Evolutionary conservation across 1,284 basidiomycete genomes (phyloP).

Genomic region (Malassezia brasiliensis): DNA sequence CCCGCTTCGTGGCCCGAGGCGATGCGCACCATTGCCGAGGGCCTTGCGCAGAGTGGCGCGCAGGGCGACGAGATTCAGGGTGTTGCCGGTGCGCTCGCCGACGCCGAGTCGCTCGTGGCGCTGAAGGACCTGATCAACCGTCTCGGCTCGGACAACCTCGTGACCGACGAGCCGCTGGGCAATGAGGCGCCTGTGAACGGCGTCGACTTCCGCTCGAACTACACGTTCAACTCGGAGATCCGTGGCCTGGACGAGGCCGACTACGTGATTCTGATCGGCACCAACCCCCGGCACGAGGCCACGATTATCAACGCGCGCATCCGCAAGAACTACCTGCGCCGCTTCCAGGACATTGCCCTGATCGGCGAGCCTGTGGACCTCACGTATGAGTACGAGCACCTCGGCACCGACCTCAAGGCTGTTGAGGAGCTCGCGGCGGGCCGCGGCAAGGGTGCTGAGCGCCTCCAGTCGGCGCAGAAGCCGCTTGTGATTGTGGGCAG

Average conservation of each 20-base stretch:
- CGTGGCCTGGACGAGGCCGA: conserved; percentile 85
- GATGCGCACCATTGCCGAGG: conserved; percentile 66
- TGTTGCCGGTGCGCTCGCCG: conserved; percentile 81
- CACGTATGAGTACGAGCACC: conserved; percentile 83
- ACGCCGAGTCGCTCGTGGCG: conserved; percentile 84
- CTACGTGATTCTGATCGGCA: conserved; percentile 84
- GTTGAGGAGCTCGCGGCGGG: conserved; percentile 64
- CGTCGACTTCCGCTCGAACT: conserved; percentile 87
- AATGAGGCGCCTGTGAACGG: conserved; percentile 61
- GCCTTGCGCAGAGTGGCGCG: conserved; percentile 69
- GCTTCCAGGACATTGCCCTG: conserved; percentile 71
- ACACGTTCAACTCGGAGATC: conserved; percentile 92
- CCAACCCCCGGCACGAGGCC: conserved; percentile 94
- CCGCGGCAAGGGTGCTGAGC: conserved; percentile 69
- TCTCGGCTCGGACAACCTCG: conserved; percentile 88
- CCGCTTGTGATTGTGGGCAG: conserved; percentile 90
- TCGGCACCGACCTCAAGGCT: conserved; percentile 70
- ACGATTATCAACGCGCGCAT: conserved; percentile 95
- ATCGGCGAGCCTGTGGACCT: conserved; percentile 87
- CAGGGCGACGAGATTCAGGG: conserved; percentile 92
- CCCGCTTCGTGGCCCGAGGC: conserved; percentile 88
- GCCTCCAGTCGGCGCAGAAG: conserved; percentile 81
- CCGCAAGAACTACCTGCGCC: conserved; percentile 84
- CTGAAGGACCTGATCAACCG: conserved; percentile 89
- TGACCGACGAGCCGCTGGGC: conserved; percentile 67